These are phyloP conservation scores for Aspergillus candidus DNA, from an alignment of 2,329 filamentous ascomycete species.

Conservation along the genomic window DNA sequence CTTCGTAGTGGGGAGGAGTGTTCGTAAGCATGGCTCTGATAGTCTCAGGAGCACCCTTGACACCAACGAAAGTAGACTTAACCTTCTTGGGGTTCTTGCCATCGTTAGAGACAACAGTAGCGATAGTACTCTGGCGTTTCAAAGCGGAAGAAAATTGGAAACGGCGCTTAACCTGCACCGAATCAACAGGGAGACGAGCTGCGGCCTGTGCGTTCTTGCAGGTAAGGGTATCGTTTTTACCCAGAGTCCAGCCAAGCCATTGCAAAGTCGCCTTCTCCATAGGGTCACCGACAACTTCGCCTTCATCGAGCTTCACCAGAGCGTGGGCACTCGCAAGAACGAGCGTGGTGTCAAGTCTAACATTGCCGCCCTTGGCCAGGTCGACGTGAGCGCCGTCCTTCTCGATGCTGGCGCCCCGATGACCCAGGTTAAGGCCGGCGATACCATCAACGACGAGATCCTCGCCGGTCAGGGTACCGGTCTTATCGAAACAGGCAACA, in stretches of 20 bases:
- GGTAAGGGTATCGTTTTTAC: slow-evolving; percentile 75
- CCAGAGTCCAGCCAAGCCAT: slow-evolving; percentile 88
- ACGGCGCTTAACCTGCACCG: slow-evolving; percentile 88
- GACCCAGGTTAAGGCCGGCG: slow-evolving; percentile 73
- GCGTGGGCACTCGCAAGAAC: slow-evolving; percentile 94
- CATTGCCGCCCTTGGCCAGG: slow-evolving; percentile 64
- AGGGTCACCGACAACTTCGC: slow-evolving; percentile 92
- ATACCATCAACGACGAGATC: slow-evolving; percentile 96
- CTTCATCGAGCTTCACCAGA: slow-evolving; percentile 91
- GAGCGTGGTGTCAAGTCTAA: slow-evolving; percentile 76
- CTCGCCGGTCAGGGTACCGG: slow-evolving; percentile 91
- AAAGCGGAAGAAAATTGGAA: slow-evolving; percentile 98
- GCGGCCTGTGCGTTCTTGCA: slow-evolving; percentile 50
- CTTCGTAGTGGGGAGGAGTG: slow-evolving; percentile 83
- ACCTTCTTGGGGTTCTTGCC: slow-evolving; percentile 66
- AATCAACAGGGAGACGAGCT: slow-evolving; percentile 49
- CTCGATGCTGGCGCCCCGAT: slow-evolving; percentile 61
- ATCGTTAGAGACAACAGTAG: slow-evolving; percentile 69
- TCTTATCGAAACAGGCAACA: slow-evolving; percentile 97
- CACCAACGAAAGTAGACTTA: slow-evolving; percentile 83
- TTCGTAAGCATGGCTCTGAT: slow-evolving; percentile 87
- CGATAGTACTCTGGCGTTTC: slow-evolving; percentile 92
- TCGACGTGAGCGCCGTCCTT: slow-evolving; percentile 76
- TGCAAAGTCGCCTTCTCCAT: slow-evolving; percentile 96
- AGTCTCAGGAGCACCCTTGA: slow-evolving; percentile 96